A percentile compares a stretch with the other conserved stretches of the same genome.
Conservation (phyloP, 306 rosid species). For the Oemleria cerasiformis region DNA sequence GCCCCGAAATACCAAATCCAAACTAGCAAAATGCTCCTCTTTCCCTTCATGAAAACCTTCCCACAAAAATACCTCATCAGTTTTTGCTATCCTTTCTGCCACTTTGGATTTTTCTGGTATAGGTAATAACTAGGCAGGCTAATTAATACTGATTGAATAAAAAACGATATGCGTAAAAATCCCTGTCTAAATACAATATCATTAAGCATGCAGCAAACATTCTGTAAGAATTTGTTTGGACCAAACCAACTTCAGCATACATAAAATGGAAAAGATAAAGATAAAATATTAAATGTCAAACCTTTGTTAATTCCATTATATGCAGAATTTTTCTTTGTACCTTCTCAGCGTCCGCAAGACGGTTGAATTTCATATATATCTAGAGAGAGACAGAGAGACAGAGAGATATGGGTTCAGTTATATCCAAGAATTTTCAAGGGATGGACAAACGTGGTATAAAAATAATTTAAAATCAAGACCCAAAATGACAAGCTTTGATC, state of each 20-base stretch:
- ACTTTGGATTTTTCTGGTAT: no score
- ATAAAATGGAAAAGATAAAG: slow-evolving; percentile 21
- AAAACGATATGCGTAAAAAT: background rate
- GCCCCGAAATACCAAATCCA: no score
- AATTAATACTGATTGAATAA: no score
- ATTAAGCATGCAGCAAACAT: background rate
- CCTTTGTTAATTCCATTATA: slow-evolving; percentile 77
- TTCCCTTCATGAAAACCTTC: no score
- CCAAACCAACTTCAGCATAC: background rate
- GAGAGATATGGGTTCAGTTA: background rate
- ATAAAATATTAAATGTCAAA: slow-evolving; percentile 16
- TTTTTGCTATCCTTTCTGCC: no score
- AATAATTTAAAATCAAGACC: background rate
- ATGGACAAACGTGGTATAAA: background rate
- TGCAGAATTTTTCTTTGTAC: slow-evolving; percentile 79
- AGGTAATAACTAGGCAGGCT: no score
- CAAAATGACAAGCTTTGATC: background rate
- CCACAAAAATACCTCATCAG: no score
- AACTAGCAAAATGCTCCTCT: no score
- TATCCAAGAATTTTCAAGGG: background rate
- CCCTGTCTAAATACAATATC: background rate
- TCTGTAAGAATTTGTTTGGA: background rate
- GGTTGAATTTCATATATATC: slow-evolving; percentile 68
- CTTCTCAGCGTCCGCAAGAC: slow-evolving; percentile 62
- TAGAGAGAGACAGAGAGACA: slow-evolving; percentile 15